Percentiles rank a stretch among this genome's conserved stretches.
These are phyloP conservation scores for Berkeleyomyces rouxiae DNA, from an alignment of 2,329 filamentous ascomycete species.

Conservation along the genomic window DNA sequence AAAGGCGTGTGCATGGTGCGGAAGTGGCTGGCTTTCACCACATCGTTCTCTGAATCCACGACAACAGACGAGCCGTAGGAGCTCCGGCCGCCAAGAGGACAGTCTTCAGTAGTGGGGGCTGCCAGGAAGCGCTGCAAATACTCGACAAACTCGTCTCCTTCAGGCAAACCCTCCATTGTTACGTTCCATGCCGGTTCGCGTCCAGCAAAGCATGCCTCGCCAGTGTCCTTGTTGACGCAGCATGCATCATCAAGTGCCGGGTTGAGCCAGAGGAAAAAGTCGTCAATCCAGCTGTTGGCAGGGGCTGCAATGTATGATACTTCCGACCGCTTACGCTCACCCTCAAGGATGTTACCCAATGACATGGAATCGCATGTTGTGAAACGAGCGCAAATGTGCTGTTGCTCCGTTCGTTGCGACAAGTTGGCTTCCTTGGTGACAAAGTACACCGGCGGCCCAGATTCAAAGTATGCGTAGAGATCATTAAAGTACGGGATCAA, in stretches of 20 bases:
- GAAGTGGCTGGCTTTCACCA: slow-evolving; percentile 75
- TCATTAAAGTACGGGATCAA: slow-evolving; percentile 95
- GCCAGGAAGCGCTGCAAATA: slow-evolving; percentile 74
- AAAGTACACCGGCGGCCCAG: slow-evolving; percentile 90
- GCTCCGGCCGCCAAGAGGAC: slow-evolving; percentile 75
- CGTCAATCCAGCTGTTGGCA: slow-evolving; percentile 90
- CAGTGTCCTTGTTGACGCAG: slow-evolving; percentile 45
- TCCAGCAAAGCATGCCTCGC: slow-evolving; percentile 60
- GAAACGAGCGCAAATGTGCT: slow-evolving; percentile 78
- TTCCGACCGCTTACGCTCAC: slow-evolving; percentile 78
- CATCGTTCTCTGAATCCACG: slow-evolving; percentile 48
- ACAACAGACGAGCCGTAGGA: slow-evolving; percentile 75
- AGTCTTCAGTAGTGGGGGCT: slow-evolving; percentile 64
- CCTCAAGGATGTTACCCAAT: slow-evolving; percentile 77
- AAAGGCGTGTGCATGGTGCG: slow-evolving; percentile 77
- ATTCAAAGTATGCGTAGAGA: slow-evolving; percentile 78
- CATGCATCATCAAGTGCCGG: slow-evolving; percentile 53
- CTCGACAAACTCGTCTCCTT: slow-evolving; percentile 75
- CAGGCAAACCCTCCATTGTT: slow-evolving; percentile 78
- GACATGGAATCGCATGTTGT: slow-evolving; percentile 74
- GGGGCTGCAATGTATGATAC: slow-evolving; percentile 78
- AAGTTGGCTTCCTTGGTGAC: slow-evolving; percentile 69
- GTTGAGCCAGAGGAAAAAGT: slow-evolving; percentile 94
- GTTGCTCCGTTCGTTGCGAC: slow-evolving; percentile 59
- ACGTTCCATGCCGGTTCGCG: slow-evolving; percentile 76